A percentile compares a stretch with the other conserved stretches of the same genome.
phyloP scores from a whole-genome alignment of 78 protist genomes.

The Polysphondylium violaceum region DNA sequence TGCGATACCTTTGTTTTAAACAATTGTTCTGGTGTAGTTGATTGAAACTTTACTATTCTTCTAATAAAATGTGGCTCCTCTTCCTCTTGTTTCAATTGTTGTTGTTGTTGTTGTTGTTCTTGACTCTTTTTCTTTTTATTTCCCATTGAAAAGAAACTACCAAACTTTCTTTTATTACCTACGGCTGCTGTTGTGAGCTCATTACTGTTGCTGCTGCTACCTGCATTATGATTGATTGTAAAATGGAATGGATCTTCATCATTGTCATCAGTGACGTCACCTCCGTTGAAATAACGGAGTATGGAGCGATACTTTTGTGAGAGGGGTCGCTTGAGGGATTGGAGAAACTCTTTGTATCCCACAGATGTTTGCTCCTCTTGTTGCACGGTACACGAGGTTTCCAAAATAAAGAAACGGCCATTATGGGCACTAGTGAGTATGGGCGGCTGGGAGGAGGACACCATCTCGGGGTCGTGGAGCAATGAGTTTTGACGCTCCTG shows the following conservation, averaged over 20 bases:
- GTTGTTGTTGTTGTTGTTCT: background rate
- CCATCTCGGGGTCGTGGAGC: constrained; percentile 67
- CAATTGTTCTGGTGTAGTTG: constrained; percentile 73
- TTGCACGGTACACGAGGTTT: constrained; percentile 10
- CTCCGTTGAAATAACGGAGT: constrained; percentile 61
- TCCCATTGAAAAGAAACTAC: too few species aligned
- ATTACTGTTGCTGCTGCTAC: background rate
- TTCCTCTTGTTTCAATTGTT: background rate
- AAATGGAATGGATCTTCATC: constrained; percentile 68
- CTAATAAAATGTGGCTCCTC: constrained; percentile 8
- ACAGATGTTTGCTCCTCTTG: background rate
- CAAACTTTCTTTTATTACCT: too few species aligned
- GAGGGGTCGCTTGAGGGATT: background rate
- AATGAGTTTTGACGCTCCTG: constrained; percentile 28
- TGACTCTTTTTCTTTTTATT: background rate
- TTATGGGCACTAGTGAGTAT: constrained; percentile 21
- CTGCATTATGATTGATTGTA: constrained; percentile 1
- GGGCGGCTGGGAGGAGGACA: constrained; percentile 54
- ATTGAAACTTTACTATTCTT: constrained; percentile 61
- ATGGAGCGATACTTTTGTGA: constrained; percentile 8
- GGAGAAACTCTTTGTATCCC: too few species aligned
- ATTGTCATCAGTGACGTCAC: constrained; percentile 33
- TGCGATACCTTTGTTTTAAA: constrained; percentile 59
- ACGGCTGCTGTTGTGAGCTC: background rate
- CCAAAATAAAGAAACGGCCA: constrained; percentile 66